Percentiles rank a stretch among this genome's conserved stretches.
Evolutionary conservation across 2,329 filamentous ascomycete genomes (phyloP).

Genomic region (Aspergillus cejpii): DNA sequence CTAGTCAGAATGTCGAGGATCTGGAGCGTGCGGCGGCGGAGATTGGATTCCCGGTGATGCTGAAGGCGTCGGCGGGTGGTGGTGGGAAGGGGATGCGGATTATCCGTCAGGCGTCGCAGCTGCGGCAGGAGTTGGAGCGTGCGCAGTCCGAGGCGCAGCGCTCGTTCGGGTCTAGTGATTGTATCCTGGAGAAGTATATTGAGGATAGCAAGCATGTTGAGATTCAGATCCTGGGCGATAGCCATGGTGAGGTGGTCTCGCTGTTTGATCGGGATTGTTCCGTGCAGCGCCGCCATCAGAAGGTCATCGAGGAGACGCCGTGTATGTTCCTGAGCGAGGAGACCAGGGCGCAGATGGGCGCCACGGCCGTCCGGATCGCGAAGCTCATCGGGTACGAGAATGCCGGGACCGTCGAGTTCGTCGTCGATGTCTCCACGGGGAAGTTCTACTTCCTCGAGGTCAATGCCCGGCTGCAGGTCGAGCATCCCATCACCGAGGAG

Average conservation of each 20-base stretch:
- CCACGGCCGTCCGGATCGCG: constrained; percentile 35
- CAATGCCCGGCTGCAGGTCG: constrained; percentile 47
- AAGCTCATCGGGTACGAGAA: constrained; percentile 36
- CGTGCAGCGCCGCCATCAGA: constrained; percentile 48
- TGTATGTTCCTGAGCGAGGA: constrained; percentile 29
- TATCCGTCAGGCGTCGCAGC: constrained; percentile 26
- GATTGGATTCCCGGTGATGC: constrained; percentile 39
- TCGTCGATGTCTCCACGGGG: constrained; percentile 36
- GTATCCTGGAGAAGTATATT: constrained; percentile 43
- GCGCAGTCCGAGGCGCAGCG: constrained; percentile 38
- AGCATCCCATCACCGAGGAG: constrained; percentile 44
- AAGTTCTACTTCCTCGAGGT: constrained; percentile 47
- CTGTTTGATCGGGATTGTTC: constrained; percentile 47
- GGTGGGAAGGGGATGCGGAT: constrained; percentile 43
- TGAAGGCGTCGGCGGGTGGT: constrained; percentile 47
- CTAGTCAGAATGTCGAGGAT: constrained; percentile 18
- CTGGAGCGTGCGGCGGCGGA: constrained; percentile 17
- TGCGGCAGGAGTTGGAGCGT: constrained; percentile 32
- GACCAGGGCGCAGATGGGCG: constrained; percentile 32
- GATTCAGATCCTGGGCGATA: constrained; percentile 46
- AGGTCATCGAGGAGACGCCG: constrained; percentile 47
- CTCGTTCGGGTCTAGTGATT: constrained; percentile 40
- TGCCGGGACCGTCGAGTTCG: constrained; percentile 44
- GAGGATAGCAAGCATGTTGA: constrained; percentile 44
- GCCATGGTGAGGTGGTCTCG: constrained; percentile 19